A percentile compares a stretch with the other conserved stretches of the same genome.
Conservation (phyloP, 164 flowering plant species). For the Nelumbo lutea region DNA sequence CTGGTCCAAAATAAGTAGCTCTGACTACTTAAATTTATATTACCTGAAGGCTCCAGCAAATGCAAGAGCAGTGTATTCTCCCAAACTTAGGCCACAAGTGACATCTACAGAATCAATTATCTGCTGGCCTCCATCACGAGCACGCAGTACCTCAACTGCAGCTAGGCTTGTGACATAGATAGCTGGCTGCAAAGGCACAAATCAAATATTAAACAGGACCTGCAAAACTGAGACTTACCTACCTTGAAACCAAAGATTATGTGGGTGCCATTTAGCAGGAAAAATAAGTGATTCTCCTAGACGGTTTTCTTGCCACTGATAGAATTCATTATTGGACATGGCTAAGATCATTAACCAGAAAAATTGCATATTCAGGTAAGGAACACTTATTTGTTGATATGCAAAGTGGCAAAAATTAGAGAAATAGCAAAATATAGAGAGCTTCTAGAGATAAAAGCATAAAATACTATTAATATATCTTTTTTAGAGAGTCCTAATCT, state of each 20-base stretch:
- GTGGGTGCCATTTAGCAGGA: no score
- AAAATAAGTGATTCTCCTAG: no score
- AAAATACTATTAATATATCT: no score
- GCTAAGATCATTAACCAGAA: not conserved
- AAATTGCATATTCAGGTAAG: not conserved
- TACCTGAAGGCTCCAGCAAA: conserved; percentile 99
- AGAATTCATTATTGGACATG: not conserved
- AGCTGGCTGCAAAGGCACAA: conserved; percentile 70
- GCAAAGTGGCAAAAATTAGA: no score
- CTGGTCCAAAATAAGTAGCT: not conserved
- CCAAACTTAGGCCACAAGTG: conserved; percentile 97
- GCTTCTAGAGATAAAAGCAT: no score
- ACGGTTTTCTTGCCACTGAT: no score
- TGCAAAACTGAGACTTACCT: not conserved
- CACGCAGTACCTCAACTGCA: conserved; percentile 85
- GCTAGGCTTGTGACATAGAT: conserved; percentile 97
- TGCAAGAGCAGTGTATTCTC: conserved; percentile 98
- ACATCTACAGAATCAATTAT: conserved; percentile 95
- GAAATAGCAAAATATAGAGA: no score
- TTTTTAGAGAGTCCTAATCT: no score
- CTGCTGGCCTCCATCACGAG: conserved; percentile 92
- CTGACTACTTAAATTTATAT: conserved; percentile 1
- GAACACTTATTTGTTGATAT: not conserved
- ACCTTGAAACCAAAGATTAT: not conserved
- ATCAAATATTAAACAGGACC: not conserved